Base-by-base conservation (phyloP, 352 stramenopile species). In the Blastocystis sp. region DNA sequence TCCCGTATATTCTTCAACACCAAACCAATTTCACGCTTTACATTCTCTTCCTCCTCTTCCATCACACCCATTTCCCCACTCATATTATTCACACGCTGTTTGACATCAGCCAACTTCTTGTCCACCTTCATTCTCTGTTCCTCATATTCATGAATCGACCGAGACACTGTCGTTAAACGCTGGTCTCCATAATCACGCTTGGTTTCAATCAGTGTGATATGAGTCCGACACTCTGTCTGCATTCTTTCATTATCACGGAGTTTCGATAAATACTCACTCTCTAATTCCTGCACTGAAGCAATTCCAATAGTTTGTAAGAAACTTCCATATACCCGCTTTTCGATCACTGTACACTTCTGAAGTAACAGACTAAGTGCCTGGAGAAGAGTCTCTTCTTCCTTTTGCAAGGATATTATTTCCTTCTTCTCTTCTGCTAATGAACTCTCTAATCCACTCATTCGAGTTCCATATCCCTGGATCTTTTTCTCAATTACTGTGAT, bases 21-120 rank as follows among this genome's bases (percentile, higher is more conserved):
- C 81, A 93, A 90, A 56, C 95, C 93, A 35, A 94, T 93, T 84
- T 92, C 93, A 0, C 90, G 70, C n/a, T 94, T 94, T 48, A 93
- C 92, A 69, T 92, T 91, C 1, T 91, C 37, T 27, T 58, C 58
- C 42, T 90, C 37, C 3, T 57, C 60, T 42, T 89, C 76, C 40
- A 77, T 82, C 73, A 62, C 94, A 90, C 77, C 94, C 92, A 42
- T 94, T 79, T 33, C 88, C 80, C 93, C 93, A 88, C 95, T 93
- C n/a, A 95, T 92, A 89, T 95, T 91, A 1, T 91, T 90, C n/a
- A 98, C 80, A 30, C 92, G 89, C 0, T 87, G 68, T 5, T 94
- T 75, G 24, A 90, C 15, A 11, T 54, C 51, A 7, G 82, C 22
- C 58, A 27, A 19, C 82, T 90, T 70, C 42, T 62, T 22, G 13